Conservation (phyloP, 2,329 filamentous ascomycete genomes). For the Neonectria punicea region DNA sequence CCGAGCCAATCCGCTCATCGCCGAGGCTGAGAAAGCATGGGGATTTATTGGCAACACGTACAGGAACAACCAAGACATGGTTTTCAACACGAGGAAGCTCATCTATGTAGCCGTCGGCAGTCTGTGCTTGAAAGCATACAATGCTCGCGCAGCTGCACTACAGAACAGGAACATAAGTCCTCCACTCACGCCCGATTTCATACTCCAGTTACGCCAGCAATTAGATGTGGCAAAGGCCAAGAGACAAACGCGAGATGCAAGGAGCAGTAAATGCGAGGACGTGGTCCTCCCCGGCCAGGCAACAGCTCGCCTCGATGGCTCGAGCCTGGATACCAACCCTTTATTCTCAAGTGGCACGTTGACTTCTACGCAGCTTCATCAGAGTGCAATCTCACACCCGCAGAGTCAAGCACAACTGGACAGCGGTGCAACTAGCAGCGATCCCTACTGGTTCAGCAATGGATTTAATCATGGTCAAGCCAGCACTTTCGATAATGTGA, state of each 20-base stretch:
- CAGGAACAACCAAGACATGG: neutral
- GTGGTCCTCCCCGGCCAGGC: neutral
- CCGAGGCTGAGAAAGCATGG: neutral
- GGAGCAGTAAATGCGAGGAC: neutral
- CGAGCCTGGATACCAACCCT: neutral
- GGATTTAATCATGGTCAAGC: neutral
- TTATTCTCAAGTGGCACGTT: neutral
- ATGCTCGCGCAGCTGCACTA: neutral
- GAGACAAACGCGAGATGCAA: neutral
- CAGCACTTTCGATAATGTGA: neutral
- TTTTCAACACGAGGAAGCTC: neutral
- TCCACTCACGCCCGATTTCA: neutral
- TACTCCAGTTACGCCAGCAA: neutral
- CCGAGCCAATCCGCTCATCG: neutral
- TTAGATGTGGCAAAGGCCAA: neutral
- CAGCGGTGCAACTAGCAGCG: neutral
- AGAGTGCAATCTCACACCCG: neutral
- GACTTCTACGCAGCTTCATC: neutral
- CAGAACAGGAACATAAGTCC: neutral
- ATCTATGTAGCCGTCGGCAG: neutral
- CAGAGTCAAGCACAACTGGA: neutral
- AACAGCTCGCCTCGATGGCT: neutral
- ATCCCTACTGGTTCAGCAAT: neutral
- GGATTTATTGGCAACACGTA: neutral
- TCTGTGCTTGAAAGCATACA: neutral